Base-by-base conservation (phyloP, 441 rosid genomes). In the Mallotus japonicus region DNA sequence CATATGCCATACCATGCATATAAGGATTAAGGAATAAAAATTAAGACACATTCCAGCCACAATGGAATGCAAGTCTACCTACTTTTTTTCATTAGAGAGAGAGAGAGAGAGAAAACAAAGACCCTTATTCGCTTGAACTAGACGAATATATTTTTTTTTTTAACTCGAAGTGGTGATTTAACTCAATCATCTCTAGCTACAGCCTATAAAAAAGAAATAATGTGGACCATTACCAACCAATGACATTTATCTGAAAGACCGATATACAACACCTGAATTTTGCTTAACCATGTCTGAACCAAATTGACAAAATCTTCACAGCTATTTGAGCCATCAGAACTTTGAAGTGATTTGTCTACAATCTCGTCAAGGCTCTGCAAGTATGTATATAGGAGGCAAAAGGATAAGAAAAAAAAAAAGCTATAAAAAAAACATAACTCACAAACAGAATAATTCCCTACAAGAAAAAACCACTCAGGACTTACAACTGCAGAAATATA, bases 331-430 rank as follows among this genome's bases (percentile, higher is more conserved):
- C 91, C 93, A 83, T 92, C 89, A 72, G 64, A 75, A 71, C 92
- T 87, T 53, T 51, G 70, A 42, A 94, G 87, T 8, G 84, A 83
- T 75, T 85, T 94, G 60, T 88, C 93, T 14, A 82, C 69, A 73
- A 94, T 90, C 84, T 94, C 98, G 83, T 92, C 93, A 74, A 82
- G 86, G 76, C 89, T 83, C 97, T 94, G 85, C 81, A 84, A 80
- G 72, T 72, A 70, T 62, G 54, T 46, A 73, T n/a, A 81, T 32
- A 78, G 56, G 19, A 79, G 67, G 60, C 11, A 40, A 75, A 58
- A 19, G 50, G 56, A 70, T 62, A 65, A 67, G 19, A 59, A 42
- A 40, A 68, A 16, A 28, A 56, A 65, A 76, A 15, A 70, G 60
- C 6, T 3, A 14, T 16, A 24, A 6, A 49, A 49, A 12, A 59